Evolutionary conservation across 768 basidiomycete species (phyloP), one percentile per base, ranked within the genome.

Genomic region (Lactarius sanguifluus): DNA sequence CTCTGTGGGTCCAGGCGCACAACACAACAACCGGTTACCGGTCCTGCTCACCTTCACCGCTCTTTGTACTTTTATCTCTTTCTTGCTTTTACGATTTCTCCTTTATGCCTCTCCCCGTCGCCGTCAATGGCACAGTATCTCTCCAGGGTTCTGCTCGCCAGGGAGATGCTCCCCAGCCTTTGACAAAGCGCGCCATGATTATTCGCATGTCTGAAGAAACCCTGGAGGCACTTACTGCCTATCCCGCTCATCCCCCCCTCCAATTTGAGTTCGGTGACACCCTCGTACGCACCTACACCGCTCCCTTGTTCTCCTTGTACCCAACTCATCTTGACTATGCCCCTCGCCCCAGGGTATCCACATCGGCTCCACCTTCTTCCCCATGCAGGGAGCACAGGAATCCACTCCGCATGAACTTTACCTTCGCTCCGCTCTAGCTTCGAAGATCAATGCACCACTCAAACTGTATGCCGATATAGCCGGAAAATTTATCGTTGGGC

Each of bases 141-240:
- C 81, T 92, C 52, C 82, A 86, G 52, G 84, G 86, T 38, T 80
- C 82, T 71, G 80, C 85, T 1, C 78, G 79, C 56, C 84, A 84
- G 40, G 86, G 83, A 55, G 86, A 83, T 67, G 78, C 83, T 0
- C 73, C 81, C 40, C 83, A 85, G 40, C 81, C 87, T 4, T 85
- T 82, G 66, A 85, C 86, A 15, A 91, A 90, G 79, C 82, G 82
- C 30, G 91, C 90, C 57, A 86, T 91, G 85, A 79, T 92, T 59
- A 83, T 92, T 47, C 86, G 89, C 64, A 81, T 92, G 83, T 85
- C 91, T 5, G 81, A 83, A 40, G 88, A 90, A 75, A 85, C 88
- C 0, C 79, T 92, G 66, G 86, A 90, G 63, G 87, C 87, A 1
- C 82, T 92, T 52, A 83, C 86, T 52, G 77, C 81, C 0, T 75